A percentile compares a stretch with the other conserved stretches of the same genome.
These are phyloP conservation scores for Patellaria atrata DNA, from an alignment of 495 filamentous ascomycete species.

Conservation along the genomic window DNA sequence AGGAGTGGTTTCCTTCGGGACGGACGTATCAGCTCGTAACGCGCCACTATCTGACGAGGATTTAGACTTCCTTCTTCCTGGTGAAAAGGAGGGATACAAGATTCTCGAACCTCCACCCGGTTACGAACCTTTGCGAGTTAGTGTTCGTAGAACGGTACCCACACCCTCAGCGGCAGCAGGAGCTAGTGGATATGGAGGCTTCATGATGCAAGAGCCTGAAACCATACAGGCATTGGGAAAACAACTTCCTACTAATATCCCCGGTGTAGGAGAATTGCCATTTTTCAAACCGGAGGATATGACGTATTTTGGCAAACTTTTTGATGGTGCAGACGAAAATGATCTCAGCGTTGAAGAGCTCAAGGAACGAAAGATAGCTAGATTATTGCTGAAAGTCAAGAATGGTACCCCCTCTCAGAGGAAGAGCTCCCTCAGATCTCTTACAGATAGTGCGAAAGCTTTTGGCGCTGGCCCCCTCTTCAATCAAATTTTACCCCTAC, in stretches of 20 bases:
- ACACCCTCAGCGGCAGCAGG: conserved; percentile 53
- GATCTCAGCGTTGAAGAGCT: conserved; percentile 84
- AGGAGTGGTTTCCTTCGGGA: conserved; percentile 50
- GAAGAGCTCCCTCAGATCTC: conserved; percentile 95
- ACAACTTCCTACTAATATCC: conserved; percentile 90
- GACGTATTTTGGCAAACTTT: conserved; percentile 96
- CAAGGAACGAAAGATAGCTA: conserved; percentile 98
- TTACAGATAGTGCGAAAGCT: conserved; percentile 94
- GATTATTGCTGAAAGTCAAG: conserved; percentile 93
- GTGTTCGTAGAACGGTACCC: conserved; percentile 62
- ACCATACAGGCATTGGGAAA: conserved; percentile 62
- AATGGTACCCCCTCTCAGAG: conserved; percentile 98
- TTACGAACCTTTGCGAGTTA: conserved; percentile 70
- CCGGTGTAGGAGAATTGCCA: conserved; percentile 90
- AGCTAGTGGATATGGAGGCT: conserved; percentile 56
- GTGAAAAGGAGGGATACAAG: conserved; percentile 87
- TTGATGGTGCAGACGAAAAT: conserved; percentile 88
- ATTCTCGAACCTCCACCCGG: conserved; percentile 86
- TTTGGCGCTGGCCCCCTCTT: conserved; percentile 92
- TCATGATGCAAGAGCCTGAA: conserved; percentile 96
- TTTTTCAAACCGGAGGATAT: conserved; percentile 99
- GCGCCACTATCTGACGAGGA: conserved; percentile 82
- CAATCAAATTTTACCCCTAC: conserved; percentile 90
- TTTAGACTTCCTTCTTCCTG: conserved; percentile 79
- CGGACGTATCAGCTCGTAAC: conserved; percentile 66